Percentiles rank a stretch among this genome's conserved stretches.
Conservation (phyloP, 148 eudicot species). For the Pouteria glomerata region DNA sequence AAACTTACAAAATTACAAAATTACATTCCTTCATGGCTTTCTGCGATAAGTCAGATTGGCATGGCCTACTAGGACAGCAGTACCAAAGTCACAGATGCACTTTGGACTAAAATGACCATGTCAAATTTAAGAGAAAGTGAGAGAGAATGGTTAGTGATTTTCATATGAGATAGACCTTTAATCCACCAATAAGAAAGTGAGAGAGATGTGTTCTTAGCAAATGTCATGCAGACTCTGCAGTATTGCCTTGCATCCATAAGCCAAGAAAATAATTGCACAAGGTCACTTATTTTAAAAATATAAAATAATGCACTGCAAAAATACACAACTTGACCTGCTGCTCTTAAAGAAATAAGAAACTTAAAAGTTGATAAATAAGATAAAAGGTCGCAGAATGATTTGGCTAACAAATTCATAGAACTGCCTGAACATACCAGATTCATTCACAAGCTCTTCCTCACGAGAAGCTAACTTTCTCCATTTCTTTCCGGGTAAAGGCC, state of each 20-base stretch:
- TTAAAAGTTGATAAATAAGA: background rate
- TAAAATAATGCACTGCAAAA: background rate
- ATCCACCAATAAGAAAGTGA: too few relatives aligned
- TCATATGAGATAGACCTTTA: too few relatives aligned
- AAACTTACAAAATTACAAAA: background rate
- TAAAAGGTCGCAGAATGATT: background rate
- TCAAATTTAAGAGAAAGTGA: too few relatives aligned
- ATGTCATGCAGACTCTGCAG: too few relatives aligned
- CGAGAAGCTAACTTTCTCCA: slow-evolving; percentile 66
- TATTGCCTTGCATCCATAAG: too few relatives aligned
- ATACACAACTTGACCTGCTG: background rate
- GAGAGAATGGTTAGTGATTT: too few relatives aligned
- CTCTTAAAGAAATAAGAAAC: background rate
- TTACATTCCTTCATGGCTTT: too few relatives aligned
- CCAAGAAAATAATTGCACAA: too few relatives aligned
- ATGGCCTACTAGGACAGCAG: background rate
- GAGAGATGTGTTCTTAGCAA: too few relatives aligned
- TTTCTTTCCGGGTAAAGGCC: slow-evolving; percentile 74
- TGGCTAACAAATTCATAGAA: slow-evolving; percentile 8
- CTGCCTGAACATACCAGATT: slow-evolving; percentile 44
- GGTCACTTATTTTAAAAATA: too few relatives aligned
- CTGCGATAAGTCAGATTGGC: background rate
- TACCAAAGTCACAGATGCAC: too few relatives aligned
- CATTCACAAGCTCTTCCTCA: slow-evolving; percentile 38
- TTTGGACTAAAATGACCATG: too few relatives aligned